Evolutionary conservation across 192 early-diverging fungal species (phyloP), one percentile per base, ranked within the genome.

Genomic region (Geosiphon pyriformis): DNA sequence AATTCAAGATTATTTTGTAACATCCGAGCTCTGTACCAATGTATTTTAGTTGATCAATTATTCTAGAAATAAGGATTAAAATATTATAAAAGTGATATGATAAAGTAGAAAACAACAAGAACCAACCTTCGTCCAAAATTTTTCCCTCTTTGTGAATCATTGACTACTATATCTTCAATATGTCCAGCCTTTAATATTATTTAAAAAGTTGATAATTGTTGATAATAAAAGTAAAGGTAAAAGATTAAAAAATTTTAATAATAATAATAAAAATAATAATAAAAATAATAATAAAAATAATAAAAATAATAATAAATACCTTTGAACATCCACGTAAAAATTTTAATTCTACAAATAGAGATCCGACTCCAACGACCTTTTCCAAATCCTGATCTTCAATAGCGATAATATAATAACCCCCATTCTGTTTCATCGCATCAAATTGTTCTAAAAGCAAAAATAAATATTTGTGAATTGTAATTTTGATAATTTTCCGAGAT

Each of bases 311-410:
- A 48, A n/a, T 29, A 30, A 7, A 15, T 29, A 30, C 92, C 73
- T 90, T 80, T 6, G 90, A 92, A 68, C 88, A 92, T 12, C 72
- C 70, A 61, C 91, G 87, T 29, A 95, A 73, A 54, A 98, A 92
- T 82, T 98, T 98, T 71, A 90, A 86, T 74, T 98, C 95, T 25
- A 92, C 85, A 27, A 98, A 51, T 58, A 98, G 79, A 10, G 92
- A 92, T 27, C 91, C 95, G 23, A 89, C 84, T 2, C 90, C 95
- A 17, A 94, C 91, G 32, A 96, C 84, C 1, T 79, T 74, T 26
- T 67, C 53, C 22, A 72, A 78, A 46, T 71, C 73, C 27, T 79
- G 51, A 30, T 90, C 83, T 67, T 96, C 94, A 65, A 98, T 90
- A 7, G 95, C 95, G n/a, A 90, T 80, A 26, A 90, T 79, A 75